Conservation (phyloP, 306 rosid genomes). For the Castanea crenata region DNA sequence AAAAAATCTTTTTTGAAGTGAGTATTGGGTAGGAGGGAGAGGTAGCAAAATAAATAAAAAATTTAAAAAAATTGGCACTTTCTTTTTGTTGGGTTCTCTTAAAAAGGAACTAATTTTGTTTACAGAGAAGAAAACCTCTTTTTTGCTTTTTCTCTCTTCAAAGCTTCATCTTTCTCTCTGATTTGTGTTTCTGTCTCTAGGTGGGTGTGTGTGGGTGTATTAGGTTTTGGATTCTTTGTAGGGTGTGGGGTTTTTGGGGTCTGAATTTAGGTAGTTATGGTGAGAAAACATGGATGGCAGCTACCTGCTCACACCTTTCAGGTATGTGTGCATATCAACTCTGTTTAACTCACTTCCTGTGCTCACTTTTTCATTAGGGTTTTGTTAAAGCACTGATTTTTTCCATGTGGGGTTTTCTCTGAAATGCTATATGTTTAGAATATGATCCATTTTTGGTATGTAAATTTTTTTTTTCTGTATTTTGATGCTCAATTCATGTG, state of each 20-base stretch:
- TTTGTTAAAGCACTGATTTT: conserved; percentile 22
- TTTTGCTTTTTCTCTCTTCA: neutral
- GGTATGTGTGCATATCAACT: conserved; percentile 30
- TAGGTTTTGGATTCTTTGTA: conserved; percentile 18
- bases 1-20: neutral
- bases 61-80: neutral
- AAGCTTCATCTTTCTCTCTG: neutral
- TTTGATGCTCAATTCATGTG: conserved; percentile 14
- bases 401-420: neutral
- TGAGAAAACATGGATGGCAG: conserved; percentile 98
- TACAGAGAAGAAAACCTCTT: neutral
- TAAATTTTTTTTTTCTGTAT: neutral
- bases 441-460: neutral
- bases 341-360: neutral
- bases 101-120: neutral
- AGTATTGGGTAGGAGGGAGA: neutral
- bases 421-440: neutral
- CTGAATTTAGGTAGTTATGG: conserved; percentile 51
- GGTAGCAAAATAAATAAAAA: neutral
- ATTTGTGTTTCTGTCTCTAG: conserved; percentile 9
- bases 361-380: conserved; percentile 31
- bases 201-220: neutral
- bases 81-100: neutral
- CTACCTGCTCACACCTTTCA: conserved; percentile 97
- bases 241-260: conserved; percentile 13